A percentile compares a stretch with the other conserved stretches of the same genome.
Conservation (phyloP, 495 filamentous ascomycete species). For the Xylaria grammica region DNA sequence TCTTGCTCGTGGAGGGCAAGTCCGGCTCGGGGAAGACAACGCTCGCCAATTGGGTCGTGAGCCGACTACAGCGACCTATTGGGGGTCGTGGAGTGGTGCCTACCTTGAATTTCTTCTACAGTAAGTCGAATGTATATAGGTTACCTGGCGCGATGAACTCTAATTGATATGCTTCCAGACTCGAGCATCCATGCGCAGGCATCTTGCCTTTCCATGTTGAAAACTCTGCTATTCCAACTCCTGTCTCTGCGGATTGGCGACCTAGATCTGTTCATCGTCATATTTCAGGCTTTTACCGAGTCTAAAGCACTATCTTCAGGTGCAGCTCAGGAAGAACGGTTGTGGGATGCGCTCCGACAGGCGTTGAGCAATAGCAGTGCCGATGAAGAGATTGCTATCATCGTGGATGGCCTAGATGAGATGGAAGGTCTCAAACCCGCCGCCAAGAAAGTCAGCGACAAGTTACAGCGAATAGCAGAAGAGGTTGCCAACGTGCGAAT, state of each 20-base stretch:
- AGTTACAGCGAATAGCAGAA: not conserved
- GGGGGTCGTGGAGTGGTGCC: slow-evolving; percentile 1
- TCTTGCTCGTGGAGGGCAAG: slow-evolving; percentile 8
- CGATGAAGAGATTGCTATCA: slow-evolving; percentile 9
- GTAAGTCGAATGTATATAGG: not conserved
- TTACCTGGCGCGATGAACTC: not conserved
- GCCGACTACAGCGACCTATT: slow-evolving; percentile 12
- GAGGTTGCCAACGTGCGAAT: slow-evolving; percentile 11
- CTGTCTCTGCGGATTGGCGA: slow-evolving; percentile 8
- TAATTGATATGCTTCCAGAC: not conserved
- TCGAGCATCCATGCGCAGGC: slow-evolving; percentile 1
- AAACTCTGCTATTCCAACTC: slow-evolving; percentile 16
- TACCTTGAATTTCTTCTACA: slow-evolving; percentile 14
- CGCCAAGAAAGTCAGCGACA: slow-evolving; percentile 15
- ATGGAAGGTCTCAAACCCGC: slow-evolving; percentile 17
- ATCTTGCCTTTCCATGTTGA: slow-evolving; percentile 7
- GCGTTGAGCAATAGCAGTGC: slow-evolving; percentile 8
- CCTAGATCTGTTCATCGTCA: slow-evolving; percentile 6
- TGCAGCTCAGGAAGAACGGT: slow-evolving; percentile 6
- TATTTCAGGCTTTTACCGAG: slow-evolving; percentile 13
- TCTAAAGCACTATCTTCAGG: slow-evolving; percentile 1
- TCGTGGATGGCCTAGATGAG: slow-evolving; percentile 13
- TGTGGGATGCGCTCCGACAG: slow-evolving; percentile 10
- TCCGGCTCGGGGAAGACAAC: slow-evolving; percentile 17
- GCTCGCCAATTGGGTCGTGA: slow-evolving; percentile 18